Base-by-base conservation (phyloP, 768 basidiomycete species). In the Filobasidium wieringae region DNA sequence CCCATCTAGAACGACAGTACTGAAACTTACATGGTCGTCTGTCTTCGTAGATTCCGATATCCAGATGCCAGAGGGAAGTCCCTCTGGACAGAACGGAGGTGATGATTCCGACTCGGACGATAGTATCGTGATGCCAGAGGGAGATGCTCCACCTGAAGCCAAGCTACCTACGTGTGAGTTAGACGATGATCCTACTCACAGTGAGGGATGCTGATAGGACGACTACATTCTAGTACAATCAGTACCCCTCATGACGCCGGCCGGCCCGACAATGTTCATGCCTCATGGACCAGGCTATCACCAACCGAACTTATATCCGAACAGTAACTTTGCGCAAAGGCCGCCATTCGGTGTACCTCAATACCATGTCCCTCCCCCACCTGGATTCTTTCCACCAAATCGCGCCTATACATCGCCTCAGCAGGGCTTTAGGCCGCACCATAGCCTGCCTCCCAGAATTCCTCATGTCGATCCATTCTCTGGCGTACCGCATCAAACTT, bases 51-150 rank as follows among this genome's bases (percentile, higher is more conserved):
- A 62, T 14, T 57, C 56, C n/a, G 58, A 62, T 33, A 62, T 61
- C 36, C 56, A 53, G 17, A 57, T 66, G 30, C 64, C 64, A 14
- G 37, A 58, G n/a, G 63, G 61, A 1, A 60, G 59, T 15, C 61
- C 55, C 34, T 57, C 65, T 11, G 50, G 41, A 36, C 55, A 57
- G 34, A 55, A 64, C 3, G 79, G 77, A 57, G 50, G 57, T 24
- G 72, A 74, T 29, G 72, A 79, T 1, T 78, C 78, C 36, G 82
- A 58, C 47, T 58, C 80, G 51, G 88, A 88, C 58, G 88, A 90
- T 63, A 89, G 89, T 60, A 91, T 93, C 39, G 81, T 81, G 12
- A 86, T 93, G 84, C 91, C 91, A 12, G 85, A 84, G 53, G 89
- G 84, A 1, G 86, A 84, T 36, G 86, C 86, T 4, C 79, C 80